Base-by-base conservation (phyloP, 2,329 filamentous ascomycete species). In the Fusarium drepaniforme region DNA sequence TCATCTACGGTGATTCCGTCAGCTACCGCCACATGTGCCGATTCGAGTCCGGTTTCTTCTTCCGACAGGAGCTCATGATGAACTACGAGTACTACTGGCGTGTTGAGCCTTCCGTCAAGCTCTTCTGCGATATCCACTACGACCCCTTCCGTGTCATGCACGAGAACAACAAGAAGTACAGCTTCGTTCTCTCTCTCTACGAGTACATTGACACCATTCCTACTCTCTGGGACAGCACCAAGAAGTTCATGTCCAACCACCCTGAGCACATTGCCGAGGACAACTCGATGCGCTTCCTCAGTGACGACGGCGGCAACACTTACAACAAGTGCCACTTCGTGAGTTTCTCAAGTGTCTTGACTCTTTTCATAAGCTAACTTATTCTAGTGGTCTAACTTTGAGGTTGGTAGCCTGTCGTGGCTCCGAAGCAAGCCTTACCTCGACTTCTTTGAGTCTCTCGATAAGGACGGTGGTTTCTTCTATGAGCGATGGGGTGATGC, bases 41-140 rank as follows among this genome's bases (percentile, higher is more conserved):
- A 75, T 99, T 98, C 82, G 97, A 99, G 85, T 98, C 96, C 9
- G 97, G 97, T 44, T 99, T 99, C 89, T 99, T 99, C 90, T 99
- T 98, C 91, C 95, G 93, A 72, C 97, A 99, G 83, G 90, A 91
- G 35, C 86, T 98, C 77, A 96, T 99, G 94, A 86, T 94, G 83
- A 95, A 98, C 83, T 99, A 97, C 85, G 97, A 99, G 82, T 99
- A 95, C 91, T 99, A 99, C 90, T 99, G 97, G 97, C 94, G 97
- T 78, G 97, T 99, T 16, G 97, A 99, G 89, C 97, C 97, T 79
- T 97, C 94, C 85, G 92, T 99, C 82, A 94, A 98, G 87, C 93
- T 99, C 72, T 98, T 91, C 89, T 99, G 97, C 86, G 97, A 99
- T 82, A 90, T 99, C 80, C 90, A 95, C 84, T 97, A 97, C 84